These are phyloP conservation scores for Carex cristatella DNA, from an alignment of 176 grass and related monocot species.

Conservation along the genomic window DNA sequence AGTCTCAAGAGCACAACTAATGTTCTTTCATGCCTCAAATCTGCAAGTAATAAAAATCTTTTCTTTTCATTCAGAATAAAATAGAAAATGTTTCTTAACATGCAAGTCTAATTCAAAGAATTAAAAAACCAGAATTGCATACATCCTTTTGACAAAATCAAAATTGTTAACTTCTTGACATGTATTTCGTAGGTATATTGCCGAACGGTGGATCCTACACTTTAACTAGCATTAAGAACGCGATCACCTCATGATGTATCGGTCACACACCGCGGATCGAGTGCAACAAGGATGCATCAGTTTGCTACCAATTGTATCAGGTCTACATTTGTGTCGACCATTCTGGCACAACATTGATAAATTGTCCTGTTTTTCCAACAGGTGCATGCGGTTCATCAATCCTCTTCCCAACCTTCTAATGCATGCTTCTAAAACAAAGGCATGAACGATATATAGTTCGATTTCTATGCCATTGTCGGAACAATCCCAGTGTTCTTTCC, in stretches of 20 bases:
- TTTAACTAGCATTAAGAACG: neutral
- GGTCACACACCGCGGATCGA: neutral
- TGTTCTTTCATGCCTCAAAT: neutral
- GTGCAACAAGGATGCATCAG: neutral
- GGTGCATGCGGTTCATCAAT: neutral
- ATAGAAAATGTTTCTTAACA: no score
- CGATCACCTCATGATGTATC: neutral
- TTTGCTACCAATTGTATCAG: neutral
- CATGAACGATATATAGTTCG: neutral
- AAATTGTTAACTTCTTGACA: neutral
- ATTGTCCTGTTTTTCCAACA: neutral
- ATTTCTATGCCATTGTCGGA: neutral
- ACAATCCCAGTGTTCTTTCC: neutral
- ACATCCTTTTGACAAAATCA: no score
- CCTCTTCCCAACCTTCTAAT: neutral
- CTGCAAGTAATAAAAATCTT: no score
- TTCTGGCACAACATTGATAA: neutral
- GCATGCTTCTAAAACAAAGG: neutral
- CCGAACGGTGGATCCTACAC: neutral
- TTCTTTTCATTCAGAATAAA: no score
- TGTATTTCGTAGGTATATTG: neutral
- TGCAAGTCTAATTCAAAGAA: no score
- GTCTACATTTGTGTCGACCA: neutral
- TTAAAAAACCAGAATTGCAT: no score
- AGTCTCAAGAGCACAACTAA: neutral